A percentile compares a stretch with the other conserved stretches of the same genome.
These are phyloP conservation scores for Verbascum thapsus DNA, from an alignment of 257 asterid genomes.

Conservation along the genomic window DNA sequence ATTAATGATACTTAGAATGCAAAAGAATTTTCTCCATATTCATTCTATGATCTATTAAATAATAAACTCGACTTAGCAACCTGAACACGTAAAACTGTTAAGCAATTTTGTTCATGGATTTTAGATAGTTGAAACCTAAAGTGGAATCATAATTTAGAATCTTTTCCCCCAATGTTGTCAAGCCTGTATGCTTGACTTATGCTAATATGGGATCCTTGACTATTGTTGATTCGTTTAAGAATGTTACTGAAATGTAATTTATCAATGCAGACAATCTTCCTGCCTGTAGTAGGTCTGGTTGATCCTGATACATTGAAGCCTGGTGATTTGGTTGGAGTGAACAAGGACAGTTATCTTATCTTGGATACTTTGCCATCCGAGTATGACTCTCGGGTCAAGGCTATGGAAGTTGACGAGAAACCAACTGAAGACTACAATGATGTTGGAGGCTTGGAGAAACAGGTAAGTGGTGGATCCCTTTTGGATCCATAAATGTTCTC, in stretches of 20 bases:
- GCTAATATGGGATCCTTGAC: background rate
- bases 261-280: conserved; percentile 80
- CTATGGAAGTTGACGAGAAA: conserved; percentile 98
- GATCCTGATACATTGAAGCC: conserved; percentile 95
- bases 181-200: background rate
- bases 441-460: conserved; percentile 95
- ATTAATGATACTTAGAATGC: background rate
- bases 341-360: conserved; percentile 94
- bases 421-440: conserved; percentile 98
- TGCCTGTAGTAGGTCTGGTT: conserved; percentile 94
- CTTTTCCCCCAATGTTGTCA: background rate
- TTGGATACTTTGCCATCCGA: conserved; percentile 95
- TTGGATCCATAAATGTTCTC: background rate
- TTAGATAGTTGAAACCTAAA: conserved; percentile 5
- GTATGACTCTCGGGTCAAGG: conserved; percentile 96
- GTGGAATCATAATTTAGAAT: background rate
- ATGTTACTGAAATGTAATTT: conserved; percentile 3
- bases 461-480: conserved; percentile 46
- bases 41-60: background rate
- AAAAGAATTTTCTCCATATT: background rate
- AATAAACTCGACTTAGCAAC: background rate
- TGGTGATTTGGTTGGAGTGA: conserved; percentile 97
- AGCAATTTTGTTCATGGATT: background rate
- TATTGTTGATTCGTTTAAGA: background rate
- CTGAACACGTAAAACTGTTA: background rate